These are phyloP conservation scores for Plasmodium vivax DNA, from an alignment of 169 alveolate species.

Conservation along the genomic window DNA sequence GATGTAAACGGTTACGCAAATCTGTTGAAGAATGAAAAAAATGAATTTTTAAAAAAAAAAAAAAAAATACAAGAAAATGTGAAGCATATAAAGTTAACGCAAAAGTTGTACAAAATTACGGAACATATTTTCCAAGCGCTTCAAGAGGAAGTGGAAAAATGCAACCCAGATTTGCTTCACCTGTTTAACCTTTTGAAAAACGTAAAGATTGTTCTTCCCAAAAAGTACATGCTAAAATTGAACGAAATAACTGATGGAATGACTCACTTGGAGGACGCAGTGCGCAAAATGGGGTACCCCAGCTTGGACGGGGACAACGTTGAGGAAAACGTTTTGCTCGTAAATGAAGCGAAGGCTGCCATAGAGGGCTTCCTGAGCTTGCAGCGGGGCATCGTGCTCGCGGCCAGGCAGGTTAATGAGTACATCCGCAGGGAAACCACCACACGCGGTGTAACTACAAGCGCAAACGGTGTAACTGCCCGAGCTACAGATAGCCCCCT, in stretches of 20 bases:
- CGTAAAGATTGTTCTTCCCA: background rate
- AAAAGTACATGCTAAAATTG: conserved; percentile 2
- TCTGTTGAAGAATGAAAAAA: conserved; percentile 24
- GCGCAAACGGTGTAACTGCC: background rate
- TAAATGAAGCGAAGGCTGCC: conserved; percentile 11
- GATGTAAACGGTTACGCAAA: conserved; percentile 6
- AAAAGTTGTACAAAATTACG: conserved; percentile 40
- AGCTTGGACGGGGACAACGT: background rate
- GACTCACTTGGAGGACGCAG: background rate
- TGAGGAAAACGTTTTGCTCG: conserved; percentile 8
- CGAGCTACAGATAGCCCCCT: background rate
- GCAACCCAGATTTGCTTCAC: background rate
- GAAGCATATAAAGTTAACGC: background rate
- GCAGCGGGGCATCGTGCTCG: background rate
- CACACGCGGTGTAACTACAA: background rate
- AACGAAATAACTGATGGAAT: conserved; percentile 12
- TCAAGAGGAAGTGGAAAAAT: conserved; percentile 10
- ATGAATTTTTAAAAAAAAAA: conserved; percentile 11
- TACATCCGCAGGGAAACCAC: background rate
- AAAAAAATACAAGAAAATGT: conserved; percentile 20
- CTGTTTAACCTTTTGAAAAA: conserved; percentile 30
- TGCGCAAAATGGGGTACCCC: conserved; percentile 13
- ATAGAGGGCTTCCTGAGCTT: background rate
- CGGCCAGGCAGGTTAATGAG: background rate
- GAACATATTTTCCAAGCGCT: conserved; percentile 16